Evolutionary conservation across 1,284 basidiomycete species (phyloP), one percentile per base, ranked within the genome.

Genomic region (Puccinia triticina): DNA sequence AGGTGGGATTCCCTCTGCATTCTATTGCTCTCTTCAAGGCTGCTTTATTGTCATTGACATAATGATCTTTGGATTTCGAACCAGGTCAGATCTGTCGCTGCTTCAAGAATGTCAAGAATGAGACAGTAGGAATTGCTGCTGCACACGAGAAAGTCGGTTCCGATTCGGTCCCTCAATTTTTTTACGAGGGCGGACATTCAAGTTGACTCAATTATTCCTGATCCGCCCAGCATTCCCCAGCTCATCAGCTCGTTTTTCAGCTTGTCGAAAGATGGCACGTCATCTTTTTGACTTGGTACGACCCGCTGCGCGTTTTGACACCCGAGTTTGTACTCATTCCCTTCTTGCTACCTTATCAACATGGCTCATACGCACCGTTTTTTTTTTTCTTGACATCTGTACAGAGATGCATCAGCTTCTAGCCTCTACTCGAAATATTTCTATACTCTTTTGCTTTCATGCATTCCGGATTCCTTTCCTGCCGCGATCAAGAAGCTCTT

Each of bases 231-330:
- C 69, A 64, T n/a, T 81, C 26, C 23, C 23, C 11, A 3, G 69
- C 71, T 73, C 59, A 81, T 73, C 32, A 72, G 21, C 55, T 72
- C 32, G 37, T 73, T 40, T 26, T 81, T 46, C 67, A 53, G 32
- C 69, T 81, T n/a, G 37, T 81, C 23, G 67, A 55, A 18, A 72
- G 78, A 64, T 81, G 78, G 78, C 78, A 81, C 59, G 26, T 73
- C 14, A 81, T 81, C 23, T 81, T 72, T 48, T 26, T 81, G 69
- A 73, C 78, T 23, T 81, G 78, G 78, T 81, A 81, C 43, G 78
- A 81, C 40, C 78, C 67, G 23, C 21, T 81, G 12, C 67, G 78
- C 32, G 48, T 81, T 14, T 59, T 81, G 26, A 43, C 69, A 11
- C 69, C 66, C n/a, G 69, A 72, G 69, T 73, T 81, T 23, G 78